Conservation (phyloP, 306 rosid species). For the Coriaria nepalensis region DNA sequence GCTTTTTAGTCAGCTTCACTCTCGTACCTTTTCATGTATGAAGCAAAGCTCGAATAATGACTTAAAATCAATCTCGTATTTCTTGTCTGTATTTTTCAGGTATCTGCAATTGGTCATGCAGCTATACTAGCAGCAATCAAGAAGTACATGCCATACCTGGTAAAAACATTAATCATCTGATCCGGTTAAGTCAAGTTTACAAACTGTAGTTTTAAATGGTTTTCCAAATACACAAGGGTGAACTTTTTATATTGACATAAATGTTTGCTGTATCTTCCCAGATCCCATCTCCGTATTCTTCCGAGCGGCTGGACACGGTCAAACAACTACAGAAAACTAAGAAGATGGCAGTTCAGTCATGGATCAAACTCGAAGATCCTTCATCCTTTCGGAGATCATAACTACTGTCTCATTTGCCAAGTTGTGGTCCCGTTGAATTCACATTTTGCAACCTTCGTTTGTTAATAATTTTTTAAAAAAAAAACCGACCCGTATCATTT, state of each 20-base stretch:
- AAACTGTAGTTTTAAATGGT: too few relatives aligned
- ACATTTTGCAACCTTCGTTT: too few relatives aligned
- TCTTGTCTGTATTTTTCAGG: slow-evolving; percentile 1
- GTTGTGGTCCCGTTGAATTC: too few relatives aligned
- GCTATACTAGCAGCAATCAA: slow-evolving; percentile 62
- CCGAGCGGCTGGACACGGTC: slow-evolving; percentile 45
- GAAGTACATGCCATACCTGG: slow-evolving; percentile 48
- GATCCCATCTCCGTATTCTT: slow-evolving; percentile 60
- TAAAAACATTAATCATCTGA: slow-evolving; percentile 13
- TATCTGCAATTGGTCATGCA: too few relatives aligned
- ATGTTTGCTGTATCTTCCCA: slow-evolving; percentile 3
- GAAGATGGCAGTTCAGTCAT: slow-evolving; percentile 33
- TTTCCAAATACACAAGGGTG: too few relatives aligned
- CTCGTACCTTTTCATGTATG: background rate
- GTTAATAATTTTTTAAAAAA: too few relatives aligned
- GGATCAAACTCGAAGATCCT: slow-evolving; percentile 32
- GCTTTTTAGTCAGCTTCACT: background rate
- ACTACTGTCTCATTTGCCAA: background rate
- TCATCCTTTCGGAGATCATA: slow-evolving; percentile 17
- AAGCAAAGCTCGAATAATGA: background rate
- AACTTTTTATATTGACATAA: too few relatives aligned
- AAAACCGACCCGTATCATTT: too few relatives aligned
- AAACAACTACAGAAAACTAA: slow-evolving; percentile 48
- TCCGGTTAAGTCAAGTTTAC: too few relatives aligned
- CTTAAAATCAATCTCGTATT: too few relatives aligned